phyloP scores from a whole-genome alignment of 2,329 filamentous ascomycete genomes.

The Calonectria henricotiae region DNA sequence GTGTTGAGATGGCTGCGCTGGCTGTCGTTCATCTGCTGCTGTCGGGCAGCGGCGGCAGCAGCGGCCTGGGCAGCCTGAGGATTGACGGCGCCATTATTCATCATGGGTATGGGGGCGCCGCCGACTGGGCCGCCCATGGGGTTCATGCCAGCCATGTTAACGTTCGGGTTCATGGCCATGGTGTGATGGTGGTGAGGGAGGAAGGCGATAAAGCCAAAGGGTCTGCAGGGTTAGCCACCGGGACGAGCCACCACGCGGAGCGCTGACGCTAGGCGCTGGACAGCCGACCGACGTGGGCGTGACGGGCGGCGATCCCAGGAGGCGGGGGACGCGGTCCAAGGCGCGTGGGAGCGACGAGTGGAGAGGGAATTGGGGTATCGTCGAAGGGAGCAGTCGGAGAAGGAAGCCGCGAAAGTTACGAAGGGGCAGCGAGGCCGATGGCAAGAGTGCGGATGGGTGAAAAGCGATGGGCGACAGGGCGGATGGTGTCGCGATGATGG shows the following conservation, averaged over 20 bases:
- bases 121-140: conserved; percentile 79
- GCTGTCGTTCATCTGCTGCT: conserved; percentile 64
- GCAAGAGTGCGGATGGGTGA: conserved; percentile 30
- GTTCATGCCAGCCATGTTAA: conserved; percentile 79
- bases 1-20: conserved; percentile 80
- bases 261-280: conserved; percentile 50
- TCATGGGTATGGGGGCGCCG: conserved; percentile 74
- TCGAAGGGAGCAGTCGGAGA: conserved; percentile 27
- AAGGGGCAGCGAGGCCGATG: conserved; percentile 27
- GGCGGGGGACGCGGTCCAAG: conserved; percentile 52
- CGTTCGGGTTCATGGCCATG: conserved; percentile 73
- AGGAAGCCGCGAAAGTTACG: conserved; percentile 15
- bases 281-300: conserved; percentile 56
- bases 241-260: conserved; percentile 56
- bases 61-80: conserved; percentile 55
- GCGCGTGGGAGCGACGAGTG: conserved; percentile 48
- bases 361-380: conserved; percentile 41
- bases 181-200: conserved; percentile 44
- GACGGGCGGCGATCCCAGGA: conserved; percentile 53
- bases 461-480: conserved; percentile 35
- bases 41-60: conserved; percentile 55
- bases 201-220: conserved; percentile 47
- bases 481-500: conserved; percentile 40
- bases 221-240: conserved; percentile 56
- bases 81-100: conserved; percentile 71